Conservation (phyloP, 768 basidiomycete species). For the Daedaleopsis nitida region DNA sequence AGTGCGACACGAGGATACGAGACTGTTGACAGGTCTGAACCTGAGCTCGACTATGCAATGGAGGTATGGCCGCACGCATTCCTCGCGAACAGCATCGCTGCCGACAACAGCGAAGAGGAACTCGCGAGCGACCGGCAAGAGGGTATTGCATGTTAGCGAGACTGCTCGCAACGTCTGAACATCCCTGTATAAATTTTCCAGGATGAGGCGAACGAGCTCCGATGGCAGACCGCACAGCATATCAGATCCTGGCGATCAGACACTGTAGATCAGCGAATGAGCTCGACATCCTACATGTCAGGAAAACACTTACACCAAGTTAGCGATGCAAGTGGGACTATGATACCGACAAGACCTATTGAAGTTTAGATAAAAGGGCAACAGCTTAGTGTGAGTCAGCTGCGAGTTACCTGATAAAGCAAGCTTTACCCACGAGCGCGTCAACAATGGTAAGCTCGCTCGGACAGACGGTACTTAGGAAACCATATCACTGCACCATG, state of each 20-base stretch:
- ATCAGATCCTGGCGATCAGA: not conserved
- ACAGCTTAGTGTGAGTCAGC: too few relatives aligned
- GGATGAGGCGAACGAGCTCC: not conserved
- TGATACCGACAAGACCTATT: too few relatives aligned
- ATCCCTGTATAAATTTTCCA: not conserved
- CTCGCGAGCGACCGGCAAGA: not conserved
- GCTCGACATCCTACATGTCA: too few relatives aligned
- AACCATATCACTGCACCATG: too few relatives aligned
- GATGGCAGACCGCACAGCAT: not conserved
- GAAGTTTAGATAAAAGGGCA: too few relatives aligned
- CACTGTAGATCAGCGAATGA: not conserved
- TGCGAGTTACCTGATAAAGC: too few relatives aligned
- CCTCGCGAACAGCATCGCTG: not conserved
- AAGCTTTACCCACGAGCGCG: too few relatives aligned
- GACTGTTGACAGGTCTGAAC: not conserved
- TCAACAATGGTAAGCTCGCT: too few relatives aligned
- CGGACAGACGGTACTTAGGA: too few relatives aligned
- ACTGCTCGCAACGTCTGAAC: not conserved
- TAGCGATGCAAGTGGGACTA: too few relatives aligned
- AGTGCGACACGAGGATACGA: not conserved
- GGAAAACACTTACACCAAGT: too few relatives aligned
- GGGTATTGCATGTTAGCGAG: not conserved
- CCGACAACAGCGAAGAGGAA: constrained; percentile 4
- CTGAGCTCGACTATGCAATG: not conserved
- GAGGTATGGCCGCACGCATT: not conserved